Conservation (phyloP, 805 yeast species). For the Ogataea populi-albae region DNA sequence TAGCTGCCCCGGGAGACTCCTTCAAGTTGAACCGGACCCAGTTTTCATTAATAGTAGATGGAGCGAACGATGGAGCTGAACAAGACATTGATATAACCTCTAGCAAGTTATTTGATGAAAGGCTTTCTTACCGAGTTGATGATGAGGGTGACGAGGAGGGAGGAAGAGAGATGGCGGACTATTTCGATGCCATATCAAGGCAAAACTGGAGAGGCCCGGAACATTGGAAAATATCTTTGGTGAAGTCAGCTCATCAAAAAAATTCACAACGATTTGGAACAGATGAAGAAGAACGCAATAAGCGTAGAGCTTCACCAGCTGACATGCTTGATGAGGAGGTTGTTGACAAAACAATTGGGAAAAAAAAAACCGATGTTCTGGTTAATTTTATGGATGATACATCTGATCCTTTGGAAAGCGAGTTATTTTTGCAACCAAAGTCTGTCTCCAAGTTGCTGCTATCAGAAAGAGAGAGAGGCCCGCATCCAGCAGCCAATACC, state of each 20-base stretch:
- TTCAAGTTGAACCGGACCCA: constrained; percentile 26
- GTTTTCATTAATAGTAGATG: constrained; percentile 31
- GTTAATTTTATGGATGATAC: constrained; percentile 31
- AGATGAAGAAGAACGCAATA: constrained; percentile 1
- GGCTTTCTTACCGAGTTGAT: constrained; percentile 19
- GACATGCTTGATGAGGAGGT: constrained; percentile 2
- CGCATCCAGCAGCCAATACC: constrained; percentile 26
- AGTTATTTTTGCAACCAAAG: constrained; percentile 27
- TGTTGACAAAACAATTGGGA: constrained; percentile 6
- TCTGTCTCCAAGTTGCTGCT: constrained; percentile 21
- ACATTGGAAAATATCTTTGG: constrained; percentile 78
- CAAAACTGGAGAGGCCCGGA: constrained; percentile 89
- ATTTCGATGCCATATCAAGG: constrained; percentile 71
- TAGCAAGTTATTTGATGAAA: constrained; percentile 33
- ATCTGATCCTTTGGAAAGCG: constrained; percentile 21
- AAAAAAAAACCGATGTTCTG: constrained; percentile 13
- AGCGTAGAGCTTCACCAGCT: background rate
- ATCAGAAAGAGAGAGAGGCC: constrained; percentile 25
- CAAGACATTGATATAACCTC: constrained; percentile 30
- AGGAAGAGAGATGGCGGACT: constrained; percentile 56
- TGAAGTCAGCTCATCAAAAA: constrained; percentile 14
- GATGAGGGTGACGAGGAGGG: constrained; percentile 32
- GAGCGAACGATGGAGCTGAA: constrained; percentile 28
- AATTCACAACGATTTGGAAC: background rate
- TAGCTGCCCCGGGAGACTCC: background rate